Base-by-base conservation (phyloP, 345 rosid species). In the Gossypium stocksii region DNA sequence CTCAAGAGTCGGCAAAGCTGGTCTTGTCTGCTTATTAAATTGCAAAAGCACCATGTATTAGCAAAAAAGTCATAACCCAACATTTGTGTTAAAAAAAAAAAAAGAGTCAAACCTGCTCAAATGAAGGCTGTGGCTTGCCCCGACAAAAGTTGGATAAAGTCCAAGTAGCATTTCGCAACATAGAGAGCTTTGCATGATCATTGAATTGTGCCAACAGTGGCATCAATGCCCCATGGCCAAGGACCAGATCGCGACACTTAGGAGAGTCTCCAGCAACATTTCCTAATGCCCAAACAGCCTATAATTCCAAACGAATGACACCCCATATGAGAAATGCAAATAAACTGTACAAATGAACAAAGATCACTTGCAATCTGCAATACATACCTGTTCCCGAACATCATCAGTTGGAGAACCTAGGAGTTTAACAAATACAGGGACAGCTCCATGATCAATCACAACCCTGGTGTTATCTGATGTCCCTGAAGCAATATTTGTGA, bases 201-300 rank as follows among this genome's bases (percentile, higher is more conserved):
- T 88, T 89, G 69, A 91, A 87, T 54, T 89, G 97, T 61, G 90
- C 82, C 75, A 91, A 80, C 59, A 91, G 73, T 70, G 90, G 84
- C 73, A 78, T 61, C 88, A 89, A 76, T 44, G 88, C 93, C 11
- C 84, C 94, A 59, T 76, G 49, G 69, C 81, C 82, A 23, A 91
- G 81, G 71, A 91, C 97, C 71, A 80, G 73, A 77, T 91, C 97
- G 54, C 97, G 92, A 38, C 89, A 89, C 66, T 77, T 84, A 66
- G 94, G 90, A 38, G 97, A 91, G 79, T 91, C 97, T n/a, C 94
- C 94, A 75, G 94, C 91, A 54, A 91, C 86, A 77, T 91, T 91
- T 70, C 97, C 94, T 73, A 91, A 61, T 34, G 90, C 97, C 97
- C 97, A 89, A 1, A 87, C 97, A 80, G 93, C 94, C 97, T 91